Percentiles rank a stretch among this genome's conserved stretches.
These are phyloP conservation scores for Chlamydomonas applanata DNA, from an alignment of 139 green algal species.

Conservation along the genomic window DNA sequence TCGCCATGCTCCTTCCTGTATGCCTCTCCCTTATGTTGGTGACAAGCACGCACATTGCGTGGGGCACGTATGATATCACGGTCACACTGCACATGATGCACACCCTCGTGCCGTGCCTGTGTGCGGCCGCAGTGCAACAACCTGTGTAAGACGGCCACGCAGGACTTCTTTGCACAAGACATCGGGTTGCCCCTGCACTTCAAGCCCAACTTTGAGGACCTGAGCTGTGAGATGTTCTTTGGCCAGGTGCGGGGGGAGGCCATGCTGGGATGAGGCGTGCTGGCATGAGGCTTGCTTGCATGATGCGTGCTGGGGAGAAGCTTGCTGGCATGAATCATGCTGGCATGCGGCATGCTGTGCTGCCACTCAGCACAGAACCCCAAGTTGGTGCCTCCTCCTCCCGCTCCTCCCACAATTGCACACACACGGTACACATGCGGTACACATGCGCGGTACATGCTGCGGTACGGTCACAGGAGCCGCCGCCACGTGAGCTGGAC, in stretches of 20 bases:
- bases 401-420: too few species aligned
- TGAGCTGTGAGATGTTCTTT: slow-evolving; percentile 73
- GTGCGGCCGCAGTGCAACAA: slow-evolving; percentile 36
- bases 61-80: background rate
- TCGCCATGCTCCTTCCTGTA: too few species aligned
- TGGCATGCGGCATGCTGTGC: background rate
- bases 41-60: too few species aligned
- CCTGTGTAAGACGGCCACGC: slow-evolving; percentile 71
- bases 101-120: too few species aligned
- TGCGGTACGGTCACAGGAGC: too few species aligned
- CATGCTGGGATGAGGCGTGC: background rate
- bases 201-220: slow-evolving; percentile 69
- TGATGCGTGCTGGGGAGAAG: background rate
- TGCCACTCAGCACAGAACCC: too few species aligned
- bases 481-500: slow-evolving; percentile 37
- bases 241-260: slow-evolving; percentile 34
- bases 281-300: background rate
- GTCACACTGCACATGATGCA: too few species aligned
- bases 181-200: slow-evolving; percentile 72
- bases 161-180: slow-evolving; percentile 54
- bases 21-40: too few species aligned
- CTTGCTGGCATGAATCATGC: background rate
- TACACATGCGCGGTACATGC: too few species aligned
- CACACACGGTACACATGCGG: too few species aligned
- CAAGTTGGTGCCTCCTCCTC: too few species aligned